These are phyloP conservation scores for Suaeda aralocaspica DNA, from an alignment of 148 eudicot species.

Conservation along the genomic window DNA sequence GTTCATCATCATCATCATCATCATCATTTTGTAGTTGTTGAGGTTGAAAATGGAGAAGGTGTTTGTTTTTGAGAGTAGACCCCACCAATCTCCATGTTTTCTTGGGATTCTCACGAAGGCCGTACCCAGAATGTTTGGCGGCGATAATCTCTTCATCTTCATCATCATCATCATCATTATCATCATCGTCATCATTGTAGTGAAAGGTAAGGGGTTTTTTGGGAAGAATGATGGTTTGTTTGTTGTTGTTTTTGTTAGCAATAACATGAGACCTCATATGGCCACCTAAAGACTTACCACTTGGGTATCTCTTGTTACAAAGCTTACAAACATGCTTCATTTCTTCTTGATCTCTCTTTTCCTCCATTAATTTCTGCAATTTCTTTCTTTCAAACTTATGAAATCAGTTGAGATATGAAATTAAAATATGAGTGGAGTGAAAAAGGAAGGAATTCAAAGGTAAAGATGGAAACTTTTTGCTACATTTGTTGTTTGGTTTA, in stretches of 20 bases:
- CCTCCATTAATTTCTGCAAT: constrained; percentile 31
- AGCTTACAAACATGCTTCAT: constrained; percentile 49
- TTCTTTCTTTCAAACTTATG: background rate
- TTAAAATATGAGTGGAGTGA: background rate
- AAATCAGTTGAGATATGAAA: background rate
- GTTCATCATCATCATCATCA: too few relatives aligned
- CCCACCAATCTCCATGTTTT: constrained; percentile 65
- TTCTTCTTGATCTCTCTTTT: constrained; percentile 33
- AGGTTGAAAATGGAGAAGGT: background rate
- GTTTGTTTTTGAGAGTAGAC: constrained; percentile 19
- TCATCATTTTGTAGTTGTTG: constrained; percentile 23
- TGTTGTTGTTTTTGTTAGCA: constrained; percentile 30
- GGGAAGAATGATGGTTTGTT: background rate
- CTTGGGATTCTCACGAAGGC: constrained; percentile 70
- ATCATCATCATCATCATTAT: constrained; percentile 24
- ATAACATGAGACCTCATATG: constrained; percentile 82
- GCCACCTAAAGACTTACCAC: constrained; percentile 81
- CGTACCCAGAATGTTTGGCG: constrained; percentile 47
- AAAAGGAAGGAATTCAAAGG: background rate
- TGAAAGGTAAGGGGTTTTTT: constrained; percentile 33
- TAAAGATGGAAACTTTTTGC: constrained; percentile 14
- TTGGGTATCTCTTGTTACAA: constrained; percentile 55
- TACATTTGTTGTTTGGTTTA: background rate
- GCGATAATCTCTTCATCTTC: constrained; percentile 16
- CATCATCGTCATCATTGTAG: constrained; percentile 21